These are phyloP conservation scores for Starmera caribaea DNA, from an alignment of 805 yeast genomes.

Conservation along the genomic window DNA sequence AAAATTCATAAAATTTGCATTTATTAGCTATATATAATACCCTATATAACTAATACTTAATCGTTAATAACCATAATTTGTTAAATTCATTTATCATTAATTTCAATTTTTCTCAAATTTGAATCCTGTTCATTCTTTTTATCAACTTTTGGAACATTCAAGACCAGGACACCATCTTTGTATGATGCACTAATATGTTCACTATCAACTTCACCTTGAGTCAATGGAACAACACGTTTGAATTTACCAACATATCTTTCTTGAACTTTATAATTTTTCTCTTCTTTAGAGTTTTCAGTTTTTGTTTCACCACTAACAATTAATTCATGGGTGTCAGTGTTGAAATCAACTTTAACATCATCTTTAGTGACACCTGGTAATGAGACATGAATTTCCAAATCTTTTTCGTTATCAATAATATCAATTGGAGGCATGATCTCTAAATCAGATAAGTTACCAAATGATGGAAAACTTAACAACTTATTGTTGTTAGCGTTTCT, in stretches of 20 bases:
- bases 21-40: neutral
- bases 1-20: constrained; percentile 2
- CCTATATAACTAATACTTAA: too few species aligned
- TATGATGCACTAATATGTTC: constrained; percentile 36
- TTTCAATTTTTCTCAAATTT: constrained; percentile 18
- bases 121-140: constrained; percentile 7
- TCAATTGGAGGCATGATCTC: constrained; percentile 34
- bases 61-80: too few species aligned
- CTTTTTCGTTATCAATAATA: constrained; percentile 31
- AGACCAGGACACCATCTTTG: constrained; percentile 33
- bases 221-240: constrained; percentile 30
- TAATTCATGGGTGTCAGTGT: constrained; percentile 33
- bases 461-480: constrained; percentile 12
- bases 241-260: constrained; percentile 31
- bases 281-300: constrained; percentile 7
- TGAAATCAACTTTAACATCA: constrained; percentile 34
- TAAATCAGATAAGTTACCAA: constrained; percentile 14
- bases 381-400: constrained; percentile 32
- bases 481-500: constrained; percentile 1
- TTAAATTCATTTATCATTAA: too few species aligned
- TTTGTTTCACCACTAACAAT: constrained; percentile 35
- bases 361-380: constrained; percentile 40
- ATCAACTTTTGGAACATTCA: constrained; percentile 31
- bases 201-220: constrained; percentile 27
- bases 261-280: constrained; percentile 19